Evolutionary conservation across 1,284 basidiomycete genomes (phyloP), one percentile per base, ranked within the genome.

Genomic region (Prillingera fragicola): DNA sequence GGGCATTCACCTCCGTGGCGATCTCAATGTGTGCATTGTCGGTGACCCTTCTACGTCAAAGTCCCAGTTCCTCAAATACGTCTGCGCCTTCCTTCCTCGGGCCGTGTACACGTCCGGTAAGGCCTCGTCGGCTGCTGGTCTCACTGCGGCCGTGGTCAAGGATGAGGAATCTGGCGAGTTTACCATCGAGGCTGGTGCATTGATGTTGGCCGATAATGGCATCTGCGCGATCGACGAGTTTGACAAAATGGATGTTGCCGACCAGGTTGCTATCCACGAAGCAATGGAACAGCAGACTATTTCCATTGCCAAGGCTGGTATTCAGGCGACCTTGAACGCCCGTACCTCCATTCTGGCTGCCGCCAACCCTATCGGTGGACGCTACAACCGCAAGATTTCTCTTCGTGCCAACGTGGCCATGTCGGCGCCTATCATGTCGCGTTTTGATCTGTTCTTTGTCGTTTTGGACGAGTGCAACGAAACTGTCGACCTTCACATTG

Each of bases 271-370:
- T 26, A 98, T 99, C 58, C 95, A 99, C 78, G 94, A 98, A 78
- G 92, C 95, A 2, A 98, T 98, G 94, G 94, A 98, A 81, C 94
- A 98, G 73, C 94, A 98, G 75, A 98, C 94, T 1, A 97, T 98
- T 62, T 96, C 91, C 26, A 97, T 98, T 57, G 95, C 95, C 41
- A 98, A 99, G 71, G 95, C 95, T 3, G 95, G 95, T 51, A 97
- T 98, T 57, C 94, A 98, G 65, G 94, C 95, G 1, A 99, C 95
- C 0, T 79, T 99, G 38, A 98, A 99, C 61, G 95, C 95, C 1
- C 83, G 94, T 10, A 98, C 94, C 0, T 95, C 91, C 1, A 98
- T 99, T 54, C 80, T 99, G 21, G 95, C 95, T 1, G 95, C 95
- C 18, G 94, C 95, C 15, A 99, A 99, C 74, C 95, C 95, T 14